phyloP scores from a whole-genome alignment of 768 basidiomycete species.

The Mycena galericulata region DNA sequence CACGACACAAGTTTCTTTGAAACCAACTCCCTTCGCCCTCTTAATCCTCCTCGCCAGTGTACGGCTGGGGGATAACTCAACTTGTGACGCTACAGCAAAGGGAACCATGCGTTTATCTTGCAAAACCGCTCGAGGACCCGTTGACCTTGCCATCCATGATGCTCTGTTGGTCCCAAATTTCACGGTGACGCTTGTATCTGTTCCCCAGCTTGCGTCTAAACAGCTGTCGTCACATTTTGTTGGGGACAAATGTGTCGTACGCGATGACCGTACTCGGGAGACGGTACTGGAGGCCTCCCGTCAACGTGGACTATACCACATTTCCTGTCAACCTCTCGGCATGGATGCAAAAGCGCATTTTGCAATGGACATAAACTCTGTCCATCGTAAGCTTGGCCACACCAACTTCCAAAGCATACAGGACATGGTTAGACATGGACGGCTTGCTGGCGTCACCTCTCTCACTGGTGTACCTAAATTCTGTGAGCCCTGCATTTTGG shows the following conservation, averaged over 20 bases:
- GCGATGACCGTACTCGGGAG: too few species aligned
- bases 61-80: not conserved
- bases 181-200: too few species aligned
- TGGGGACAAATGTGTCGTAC: too few species aligned
- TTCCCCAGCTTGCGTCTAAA: too few species aligned
- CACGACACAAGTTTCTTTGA: not conserved
- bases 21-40: not conserved
- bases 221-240: too few species aligned
- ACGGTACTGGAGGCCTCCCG: not conserved
- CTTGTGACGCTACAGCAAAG: too few species aligned
- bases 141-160: too few species aligned
- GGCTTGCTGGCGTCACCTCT: not conserved
- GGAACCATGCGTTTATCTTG: too few species aligned
- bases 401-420: not conserved
- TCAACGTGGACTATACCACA: not conserved
- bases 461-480: not conserved
- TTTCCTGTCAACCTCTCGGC: not conserved
- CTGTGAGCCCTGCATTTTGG: not conserved
- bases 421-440: not conserved
- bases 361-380: not conserved
- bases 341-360: not conserved
- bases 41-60: not conserved
- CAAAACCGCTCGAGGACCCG: too few species aligned
- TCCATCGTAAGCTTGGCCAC: constrained; percentile 1
- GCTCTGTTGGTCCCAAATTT: too few species aligned